These are phyloP conservation scores for Xylaria sp. DNA, from an alignment of 2,329 filamentous ascomycete genomes.

Conservation along the genomic window DNA sequence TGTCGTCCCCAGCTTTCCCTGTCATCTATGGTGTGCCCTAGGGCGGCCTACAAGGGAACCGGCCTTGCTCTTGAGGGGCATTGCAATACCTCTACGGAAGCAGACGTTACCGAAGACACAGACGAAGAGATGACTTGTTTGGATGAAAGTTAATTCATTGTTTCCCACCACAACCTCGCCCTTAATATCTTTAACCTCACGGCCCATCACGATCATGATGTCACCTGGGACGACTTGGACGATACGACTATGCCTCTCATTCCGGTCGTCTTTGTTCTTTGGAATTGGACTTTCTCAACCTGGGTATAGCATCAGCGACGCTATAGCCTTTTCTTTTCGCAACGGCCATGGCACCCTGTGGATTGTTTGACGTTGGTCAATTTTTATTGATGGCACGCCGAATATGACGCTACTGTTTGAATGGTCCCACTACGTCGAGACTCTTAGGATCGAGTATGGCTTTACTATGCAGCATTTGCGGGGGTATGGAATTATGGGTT, in stretches of 20 bases:
- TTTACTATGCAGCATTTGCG: slow-evolving; percentile 24
- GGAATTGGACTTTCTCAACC: slow-evolving; percentile 5
- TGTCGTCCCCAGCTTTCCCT: slow-evolving; percentile 47
- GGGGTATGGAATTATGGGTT: slow-evolving; percentile 17
- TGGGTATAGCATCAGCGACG: slow-evolving; percentile 10
- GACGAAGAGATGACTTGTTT: slow-evolving; percentile 27
- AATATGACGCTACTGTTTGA: slow-evolving; percentile 22
- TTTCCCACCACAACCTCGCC: neutral
- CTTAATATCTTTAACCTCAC: slow-evolving; percentile 11
- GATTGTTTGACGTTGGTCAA: slow-evolving; percentile 7
- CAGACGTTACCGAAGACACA: slow-evolving; percentile 38
- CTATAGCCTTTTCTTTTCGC: slow-evolving; percentile 4
- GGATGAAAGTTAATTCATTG: slow-evolving; percentile 5
- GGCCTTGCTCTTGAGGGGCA: slow-evolving; percentile 8
- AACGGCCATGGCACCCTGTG: slow-evolving; percentile 6
- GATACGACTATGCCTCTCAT: slow-evolving; percentile 7
- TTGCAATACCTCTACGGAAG: slow-evolving; percentile 32
- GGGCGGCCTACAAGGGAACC: slow-evolving; percentile 13
- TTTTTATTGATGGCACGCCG: neutral
- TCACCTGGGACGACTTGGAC: slow-evolving; percentile 17
- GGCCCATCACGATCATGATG: slow-evolving; percentile 21
- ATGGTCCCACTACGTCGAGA: slow-evolving; percentile 13
- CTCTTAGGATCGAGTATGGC: slow-evolving; percentile 10
- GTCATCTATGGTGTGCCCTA: slow-evolving; percentile 27
- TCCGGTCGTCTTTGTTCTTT: slow-evolving; percentile 1